A percentile compares a stretch with the other conserved stretches of the same genome.
These are phyloP conservation scores for Sporothrix humicola DNA, from an alignment of 2,329 filamentous ascomycete species.

Conservation along the genomic window DNA sequence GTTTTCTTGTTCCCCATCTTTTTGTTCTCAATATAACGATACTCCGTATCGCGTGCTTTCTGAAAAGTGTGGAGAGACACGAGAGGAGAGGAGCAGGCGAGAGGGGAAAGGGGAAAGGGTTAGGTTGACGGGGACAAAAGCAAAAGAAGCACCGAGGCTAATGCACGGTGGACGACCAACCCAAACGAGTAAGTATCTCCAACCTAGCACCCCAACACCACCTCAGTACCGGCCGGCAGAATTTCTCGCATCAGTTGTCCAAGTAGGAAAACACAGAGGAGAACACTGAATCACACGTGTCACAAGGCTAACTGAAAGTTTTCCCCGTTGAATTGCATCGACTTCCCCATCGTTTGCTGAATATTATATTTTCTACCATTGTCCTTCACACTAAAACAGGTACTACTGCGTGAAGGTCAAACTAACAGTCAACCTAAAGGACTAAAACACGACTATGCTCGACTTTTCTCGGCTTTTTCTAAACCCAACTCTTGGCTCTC, in stretches of 20 bases:
- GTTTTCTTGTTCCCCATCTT: too few relatives aligned
- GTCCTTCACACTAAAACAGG: too few relatives aligned
- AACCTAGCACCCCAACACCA: neutral
- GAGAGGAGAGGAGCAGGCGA: neutral
- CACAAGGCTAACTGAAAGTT: neutral
- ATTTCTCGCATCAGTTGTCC: neutral
- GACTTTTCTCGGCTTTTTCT: neutral
- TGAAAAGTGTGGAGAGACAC: neutral
- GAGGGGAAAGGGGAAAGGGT: neutral
- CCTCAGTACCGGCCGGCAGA: neutral
- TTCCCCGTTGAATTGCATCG: too few relatives aligned
- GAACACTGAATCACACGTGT: too few relatives aligned
- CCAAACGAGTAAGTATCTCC: neutral
- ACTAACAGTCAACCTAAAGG: neutral
- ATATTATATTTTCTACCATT: too few relatives aligned
- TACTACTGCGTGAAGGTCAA: neutral
- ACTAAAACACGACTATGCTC: too few relatives aligned
- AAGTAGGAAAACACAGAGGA: too few relatives aligned
- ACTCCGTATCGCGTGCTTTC: too few relatives aligned
- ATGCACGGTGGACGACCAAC: neutral
- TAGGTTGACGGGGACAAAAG: neutral
- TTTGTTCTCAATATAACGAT: too few relatives aligned
- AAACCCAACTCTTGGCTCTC: neutral
- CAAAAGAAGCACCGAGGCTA: neutral
- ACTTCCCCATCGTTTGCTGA: too few relatives aligned